Evolutionary conservation across 208 protist species (phyloP), one percentile per base, ranked within the genome.

Genomic region (Trypanosoma conorhini): DNA sequence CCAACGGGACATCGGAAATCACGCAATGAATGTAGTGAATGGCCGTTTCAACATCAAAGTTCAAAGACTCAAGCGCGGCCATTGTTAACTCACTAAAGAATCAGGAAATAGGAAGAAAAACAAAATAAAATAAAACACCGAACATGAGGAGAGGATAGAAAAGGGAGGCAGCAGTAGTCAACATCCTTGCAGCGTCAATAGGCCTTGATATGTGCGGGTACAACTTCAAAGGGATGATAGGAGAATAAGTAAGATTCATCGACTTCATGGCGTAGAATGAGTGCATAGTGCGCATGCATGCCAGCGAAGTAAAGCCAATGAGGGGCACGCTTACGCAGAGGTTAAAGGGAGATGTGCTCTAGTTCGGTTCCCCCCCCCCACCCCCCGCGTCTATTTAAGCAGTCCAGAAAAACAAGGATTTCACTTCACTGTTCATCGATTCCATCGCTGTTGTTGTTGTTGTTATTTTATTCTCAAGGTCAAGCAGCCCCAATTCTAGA

Each of bases 21-120:
- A 80, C 72, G 59, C 86, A 92, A 68, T 86, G 76, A 61, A 92
- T 92, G 72, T 92, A 93, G 70, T 92, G 85, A 15, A 67, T 24
- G 35, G 72, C 80, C 4, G 50, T 66, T 5, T 72, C 67, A 22
- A 58, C 65, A 24, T 83, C 70, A 22, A 79, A 67, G 35, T 70
- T 64, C 28, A 84, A 62, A n/a, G 71, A 56, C 31, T 69, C 44
- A 38, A 64, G 62, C 38, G 62, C 24, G 0, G 61, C 50, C 70
- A 75, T 75, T 46, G 15, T 35, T 40, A 42, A 52, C 60, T 50
- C 0, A 4, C 15, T 33, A 30, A 24, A 26, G 44, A 15, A 59
- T 40, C 48, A 61, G 21, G 57, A 61, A 33, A 62, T 40, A 70
- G 31, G 17, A 26, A 48, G 9, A 70, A 70, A 46, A n/a, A 68